Percentiles rank a stretch among this genome's conserved stretches.
These are phyloP conservation scores for Eimeria nieschulzi DNA, from an alignment of 169 alveolate species.

Conservation along the genomic window DNA sequence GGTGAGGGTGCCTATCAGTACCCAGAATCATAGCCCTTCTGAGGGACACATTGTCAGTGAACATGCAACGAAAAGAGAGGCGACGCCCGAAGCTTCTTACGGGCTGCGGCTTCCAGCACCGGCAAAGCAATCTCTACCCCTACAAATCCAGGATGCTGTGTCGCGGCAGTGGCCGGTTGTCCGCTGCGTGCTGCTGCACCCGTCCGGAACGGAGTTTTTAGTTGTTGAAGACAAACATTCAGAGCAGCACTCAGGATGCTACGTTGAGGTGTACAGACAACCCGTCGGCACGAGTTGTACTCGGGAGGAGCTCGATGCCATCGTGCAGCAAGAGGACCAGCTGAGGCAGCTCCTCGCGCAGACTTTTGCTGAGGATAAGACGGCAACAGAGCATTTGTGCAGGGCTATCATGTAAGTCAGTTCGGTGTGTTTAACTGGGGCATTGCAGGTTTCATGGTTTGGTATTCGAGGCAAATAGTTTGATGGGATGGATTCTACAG, in stretches of 20 bases:
- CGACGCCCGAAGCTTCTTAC: too few relatives aligned
- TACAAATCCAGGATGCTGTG: not conserved
- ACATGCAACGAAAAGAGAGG: too few relatives aligned
- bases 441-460: too few relatives aligned
- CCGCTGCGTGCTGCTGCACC: slow-evolving; percentile 44
- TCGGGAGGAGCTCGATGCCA: not conserved
- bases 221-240: not conserved
- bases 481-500: too few relatives aligned
- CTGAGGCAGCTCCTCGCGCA: not conserved
- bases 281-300: not conserved
- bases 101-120: not conserved
- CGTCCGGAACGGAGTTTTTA: not conserved
- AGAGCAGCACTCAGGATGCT: not conserved
- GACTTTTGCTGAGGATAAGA: slow-evolving; percentile 5
- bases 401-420: slow-evolving; percentile 13
- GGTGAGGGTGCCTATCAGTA: not conserved
- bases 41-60: too few relatives aligned
- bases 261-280: slow-evolving; percentile 39
- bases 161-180: not conserved
- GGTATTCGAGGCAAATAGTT: too few relatives aligned
- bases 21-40: too few relatives aligned
- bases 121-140: not conserved
- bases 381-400: slow-evolving; percentile 20
- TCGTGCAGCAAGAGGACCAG: not conserved
- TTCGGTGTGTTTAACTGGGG: too few relatives aligned